Evolutionary conservation across 1,139 yeast species (phyloP).

Genomic region (Nakaseomyces bracarensis): DNA sequence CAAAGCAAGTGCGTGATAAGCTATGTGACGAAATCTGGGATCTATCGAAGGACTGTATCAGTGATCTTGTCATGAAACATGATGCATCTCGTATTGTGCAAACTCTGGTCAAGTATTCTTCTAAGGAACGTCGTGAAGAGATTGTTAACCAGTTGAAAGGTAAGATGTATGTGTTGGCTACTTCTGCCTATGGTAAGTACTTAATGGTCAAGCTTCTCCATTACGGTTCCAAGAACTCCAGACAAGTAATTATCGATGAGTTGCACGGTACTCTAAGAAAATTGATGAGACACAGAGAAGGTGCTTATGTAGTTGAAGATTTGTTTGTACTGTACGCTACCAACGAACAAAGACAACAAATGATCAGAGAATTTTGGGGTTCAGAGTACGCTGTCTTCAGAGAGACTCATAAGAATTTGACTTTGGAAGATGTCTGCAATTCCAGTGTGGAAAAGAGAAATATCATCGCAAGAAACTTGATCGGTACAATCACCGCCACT

Average conservation of each 20-base stretch:
- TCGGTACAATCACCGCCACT: slow-evolving; percentile 79
- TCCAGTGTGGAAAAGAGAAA: slow-evolving; percentile 79
- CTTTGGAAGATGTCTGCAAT: slow-evolving; percentile 56
- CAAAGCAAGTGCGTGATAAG: slow-evolving; percentile 69
- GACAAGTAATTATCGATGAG: slow-evolving; percentile 69
- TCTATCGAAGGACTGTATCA: slow-evolving; percentile 63
- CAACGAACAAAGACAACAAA: slow-evolving; percentile 76
- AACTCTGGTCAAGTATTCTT: slow-evolving; percentile 78
- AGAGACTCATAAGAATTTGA: slow-evolving; percentile 57
- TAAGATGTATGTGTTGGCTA: slow-evolving; percentile 71
- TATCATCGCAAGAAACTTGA: slow-evolving; percentile 65
- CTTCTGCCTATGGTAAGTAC: slow-evolving; percentile 90
- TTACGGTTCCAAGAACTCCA: slow-evolving; percentile 78
- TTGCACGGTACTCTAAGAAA: slow-evolving; percentile 85
- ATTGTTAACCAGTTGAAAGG: slow-evolving; percentile 69
- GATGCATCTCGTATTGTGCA: slow-evolving; percentile 96
- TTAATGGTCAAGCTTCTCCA: slow-evolving; percentile 80
- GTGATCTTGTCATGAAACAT: slow-evolving; percentile 85
- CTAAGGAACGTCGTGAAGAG: slow-evolving; percentile 67
- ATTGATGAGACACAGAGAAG: slow-evolving; percentile 94
- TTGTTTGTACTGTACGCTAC: slow-evolving; percentile 78
- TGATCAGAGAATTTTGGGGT: slow-evolving; percentile 95
- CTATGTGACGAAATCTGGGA: slow-evolving; percentile 82
- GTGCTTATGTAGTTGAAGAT: slow-evolving; percentile 98
- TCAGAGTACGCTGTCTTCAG: slow-evolving; percentile 90